phyloP scores from a whole-genome alignment of 805 yeast species.

The Starmerella apis region DNA sequence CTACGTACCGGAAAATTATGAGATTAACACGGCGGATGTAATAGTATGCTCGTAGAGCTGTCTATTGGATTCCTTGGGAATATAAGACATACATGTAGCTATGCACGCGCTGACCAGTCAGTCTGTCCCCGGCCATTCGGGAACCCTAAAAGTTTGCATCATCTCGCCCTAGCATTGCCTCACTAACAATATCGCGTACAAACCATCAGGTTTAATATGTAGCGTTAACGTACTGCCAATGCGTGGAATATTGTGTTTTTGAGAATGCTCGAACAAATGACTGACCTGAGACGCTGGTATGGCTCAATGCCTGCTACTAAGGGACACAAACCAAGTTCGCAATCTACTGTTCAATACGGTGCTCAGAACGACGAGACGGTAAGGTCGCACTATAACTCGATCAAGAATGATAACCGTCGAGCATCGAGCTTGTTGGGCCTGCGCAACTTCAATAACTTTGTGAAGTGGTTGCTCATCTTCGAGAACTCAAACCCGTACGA shows the following conservation, averaged over 20 bases:
- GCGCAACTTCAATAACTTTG: conserved; percentile 82
- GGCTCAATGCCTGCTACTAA: background rate
- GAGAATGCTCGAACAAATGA: conserved; percentile 1
- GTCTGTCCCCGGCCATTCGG: background rate
- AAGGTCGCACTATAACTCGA: conserved; percentile 72
- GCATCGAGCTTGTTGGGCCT: conserved; percentile 76
- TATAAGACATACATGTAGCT: background rate
- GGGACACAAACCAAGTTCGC: background rate
- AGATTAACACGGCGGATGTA: too few relatives aligned
- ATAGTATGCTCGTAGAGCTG: background rate
- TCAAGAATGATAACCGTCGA: conserved; percentile 62
- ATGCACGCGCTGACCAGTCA: background rate
- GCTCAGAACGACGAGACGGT: conserved; percentile 41
- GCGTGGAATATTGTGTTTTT: too few relatives aligned
- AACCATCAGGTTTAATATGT: background rate
- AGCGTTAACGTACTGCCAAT: too few relatives aligned
- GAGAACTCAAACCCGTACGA: conserved; percentile 49
- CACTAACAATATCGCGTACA: background rate
- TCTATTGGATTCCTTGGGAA: background rate
- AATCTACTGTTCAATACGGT: background rate
- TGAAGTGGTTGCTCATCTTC: conserved; percentile 74
- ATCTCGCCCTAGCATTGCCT: background rate
- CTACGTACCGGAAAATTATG: too few relatives aligned
- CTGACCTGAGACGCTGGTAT: background rate
- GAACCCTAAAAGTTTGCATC: background rate